phyloP scores from a whole-genome alignment of 208 protist genomes.

The Leishmania turanica region DNA sequence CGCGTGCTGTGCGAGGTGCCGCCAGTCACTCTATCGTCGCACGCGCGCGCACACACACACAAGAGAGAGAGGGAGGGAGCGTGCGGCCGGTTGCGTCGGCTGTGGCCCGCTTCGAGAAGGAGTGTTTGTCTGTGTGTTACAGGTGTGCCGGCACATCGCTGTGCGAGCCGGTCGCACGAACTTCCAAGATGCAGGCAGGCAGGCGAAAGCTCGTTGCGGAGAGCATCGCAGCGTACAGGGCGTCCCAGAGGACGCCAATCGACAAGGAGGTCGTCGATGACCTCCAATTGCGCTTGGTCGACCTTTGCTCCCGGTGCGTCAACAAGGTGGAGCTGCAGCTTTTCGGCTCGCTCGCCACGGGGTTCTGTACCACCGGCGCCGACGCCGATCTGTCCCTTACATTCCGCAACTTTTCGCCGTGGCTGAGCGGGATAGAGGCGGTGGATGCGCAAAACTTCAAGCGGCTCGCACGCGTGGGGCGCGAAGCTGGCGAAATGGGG shows the following conservation, averaged over 20 bases:
- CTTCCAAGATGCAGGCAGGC: constrained; percentile 8
- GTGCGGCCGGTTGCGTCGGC: too few relatives aligned
- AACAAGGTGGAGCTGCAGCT: constrained; percentile 87
- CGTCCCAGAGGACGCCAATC: constrained; percentile 23
- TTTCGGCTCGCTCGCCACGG: constrained; percentile 85
- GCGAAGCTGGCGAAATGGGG: constrained; percentile 71
- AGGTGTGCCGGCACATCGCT: not conserved
- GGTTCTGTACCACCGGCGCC: constrained; percentile 78
- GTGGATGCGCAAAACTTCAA: constrained; percentile 75
- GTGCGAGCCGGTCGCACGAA: not conserved
- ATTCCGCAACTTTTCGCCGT: constrained; percentile 89
- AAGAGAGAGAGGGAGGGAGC: not conserved
- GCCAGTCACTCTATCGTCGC: not conserved
- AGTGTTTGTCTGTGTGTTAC: not conserved
- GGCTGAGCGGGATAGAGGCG: constrained; percentile 62
- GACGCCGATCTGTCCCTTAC: constrained; percentile 89
- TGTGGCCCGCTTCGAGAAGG: not conserved
- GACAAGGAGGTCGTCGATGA: constrained; percentile 57
- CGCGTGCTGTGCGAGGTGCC: not conserved
- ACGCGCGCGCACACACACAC: not conserved
- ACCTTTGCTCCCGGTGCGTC: constrained; percentile 70
- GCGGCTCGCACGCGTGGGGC: constrained; percentile 72
- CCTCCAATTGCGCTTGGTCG: constrained; percentile 59
- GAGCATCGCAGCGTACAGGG: constrained; percentile 78
- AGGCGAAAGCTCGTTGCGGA: constrained; percentile 66